Base-by-base conservation (phyloP, 495 filamentous ascomycete genomes). In the Xylaria flabelliformis region DNA sequence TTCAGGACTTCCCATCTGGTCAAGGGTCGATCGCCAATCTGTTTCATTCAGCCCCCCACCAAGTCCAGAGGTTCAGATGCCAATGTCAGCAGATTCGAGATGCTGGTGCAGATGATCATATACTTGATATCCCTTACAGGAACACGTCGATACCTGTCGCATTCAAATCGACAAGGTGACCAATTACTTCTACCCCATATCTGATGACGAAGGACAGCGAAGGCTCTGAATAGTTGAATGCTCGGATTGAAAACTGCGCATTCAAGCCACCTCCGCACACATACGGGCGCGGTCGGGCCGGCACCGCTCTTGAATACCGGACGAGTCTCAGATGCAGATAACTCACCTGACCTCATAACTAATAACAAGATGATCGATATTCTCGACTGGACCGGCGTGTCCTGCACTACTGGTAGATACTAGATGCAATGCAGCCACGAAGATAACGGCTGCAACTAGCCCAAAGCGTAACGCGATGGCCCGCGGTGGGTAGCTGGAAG, bases 401-500 rank as follows among this genome's bases (percentile, higher is more conserved):
- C 34, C 58, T 61, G 10, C 32, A 61, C 34, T 41, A 51, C 19
- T 51, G 36, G 19, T 51, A 55, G 51, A 26, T 55, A 58, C 39
- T 42, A n/a, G 32, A 67, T 56, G 34, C n/a, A 13, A 67, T 42
- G 34, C 65, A 67, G 65, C 64, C 64, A 67, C 64, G 32, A n/a
- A 41, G 50, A 55, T 55, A 67, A 67, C 65, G 64, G 32, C 65
- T 67, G 65, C 65, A 56, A 32, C 65, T 67, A 51, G 65, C 65
- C 24, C 19, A 39, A 61, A 46, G 3, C n/a, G 53, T 12, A 3
- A 26, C 53, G 50, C 39, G 29, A 64, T 64, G 53, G 39, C 6
- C 36, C 51, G n/a, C 13, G 4, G 65, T 24, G 34, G 53, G 36
- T n/a, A 55, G 51, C 67, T 56, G 65, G 39, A 44, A 56, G 36